These are phyloP conservation scores for Colletotrichum sublineola DNA, from an alignment of 2,329 filamentous ascomycete species.

Conservation along the genomic window DNA sequence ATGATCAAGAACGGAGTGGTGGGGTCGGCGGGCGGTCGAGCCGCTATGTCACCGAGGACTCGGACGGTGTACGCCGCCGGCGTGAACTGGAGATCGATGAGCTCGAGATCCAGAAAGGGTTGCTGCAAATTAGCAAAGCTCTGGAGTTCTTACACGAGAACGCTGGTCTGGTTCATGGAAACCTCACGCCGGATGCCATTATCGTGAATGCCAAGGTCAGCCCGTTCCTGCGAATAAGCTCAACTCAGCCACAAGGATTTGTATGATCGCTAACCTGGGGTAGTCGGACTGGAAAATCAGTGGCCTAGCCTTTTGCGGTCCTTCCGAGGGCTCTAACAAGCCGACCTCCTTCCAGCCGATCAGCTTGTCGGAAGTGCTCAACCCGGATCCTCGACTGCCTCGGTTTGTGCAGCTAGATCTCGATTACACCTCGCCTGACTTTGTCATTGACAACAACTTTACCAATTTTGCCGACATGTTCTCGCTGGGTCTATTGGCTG, in stretches of 20 bases:
- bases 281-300: conserved; percentile 98
- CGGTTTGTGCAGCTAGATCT: conserved; percentile 87
- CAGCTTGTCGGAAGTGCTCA: conserved; percentile 84
- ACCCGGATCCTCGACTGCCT: conserved; percentile 87
- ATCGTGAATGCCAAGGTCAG: conserved; percentile 91
- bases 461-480: conserved; percentile 92
- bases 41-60: conserved; percentile 84
- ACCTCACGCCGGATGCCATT: conserved; percentile 92
- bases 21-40: conserved; percentile 79
- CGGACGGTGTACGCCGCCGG: conserved; percentile 78
- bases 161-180: conserved; percentile 92
- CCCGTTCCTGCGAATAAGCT: conserved; percentile 31
- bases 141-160: conserved; percentile 97
- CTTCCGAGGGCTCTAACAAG: conserved; percentile 80
- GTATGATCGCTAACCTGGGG: conserved; percentile 48
- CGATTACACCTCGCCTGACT: conserved; percentile 95
- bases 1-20: conserved; percentile 81
- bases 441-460: conserved; percentile 90
- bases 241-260: background rate
- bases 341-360: conserved; percentile 83
- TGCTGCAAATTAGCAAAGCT: conserved; percentile 93
- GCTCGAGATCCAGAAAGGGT: conserved; percentile 95
- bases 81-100: conserved; percentile 95
- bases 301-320: conserved; percentile 90
- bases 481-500: conserved; percentile 87